Conservation (phyloP, 1,139 yeast genomes). For the Geotrichum australiense region DNA sequence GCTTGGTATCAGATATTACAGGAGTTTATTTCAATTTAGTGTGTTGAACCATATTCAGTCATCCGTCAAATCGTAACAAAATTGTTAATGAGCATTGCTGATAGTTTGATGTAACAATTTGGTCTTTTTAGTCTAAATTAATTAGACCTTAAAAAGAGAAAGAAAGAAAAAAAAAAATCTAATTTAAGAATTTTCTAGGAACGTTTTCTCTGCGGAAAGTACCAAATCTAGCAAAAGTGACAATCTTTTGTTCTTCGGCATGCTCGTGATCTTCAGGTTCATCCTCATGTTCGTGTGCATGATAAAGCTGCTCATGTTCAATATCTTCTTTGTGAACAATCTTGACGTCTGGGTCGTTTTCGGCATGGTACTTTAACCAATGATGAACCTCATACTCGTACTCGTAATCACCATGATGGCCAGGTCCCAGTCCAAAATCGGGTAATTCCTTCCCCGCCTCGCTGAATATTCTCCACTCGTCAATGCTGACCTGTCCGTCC, state of each 20-base stretch:
- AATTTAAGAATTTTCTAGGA: constrained; percentile 33
- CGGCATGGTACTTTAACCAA: constrained; percentile 80
- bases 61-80: too few species aligned
- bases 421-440: constrained; percentile 92
- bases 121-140: too few species aligned
- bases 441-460: constrained; percentile 68
- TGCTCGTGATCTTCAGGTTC: constrained; percentile 36
- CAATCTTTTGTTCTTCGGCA: constrained; percentile 21
- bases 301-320: constrained; percentile 83
- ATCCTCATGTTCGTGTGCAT: constrained; percentile 75
- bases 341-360: constrained; percentile 73
- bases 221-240: constrained; percentile 32
- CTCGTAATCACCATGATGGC: constrained; percentile 94
- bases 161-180: too few species aligned
- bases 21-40: too few species aligned
- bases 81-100: too few species aligned
- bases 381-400: constrained; percentile 91
- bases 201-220: constrained; percentile 24
- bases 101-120: too few species aligned
- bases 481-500: constrained; percentile 58
- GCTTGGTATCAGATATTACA: too few species aligned
- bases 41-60: too few species aligned
- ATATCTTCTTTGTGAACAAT: constrained; percentile 81
- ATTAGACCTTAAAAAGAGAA: too few species aligned
- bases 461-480: constrained; percentile 67